phyloP scores from a whole-genome alignment of 768 basidiomycete genomes.

The Pisolithus marmoratus region DNA sequence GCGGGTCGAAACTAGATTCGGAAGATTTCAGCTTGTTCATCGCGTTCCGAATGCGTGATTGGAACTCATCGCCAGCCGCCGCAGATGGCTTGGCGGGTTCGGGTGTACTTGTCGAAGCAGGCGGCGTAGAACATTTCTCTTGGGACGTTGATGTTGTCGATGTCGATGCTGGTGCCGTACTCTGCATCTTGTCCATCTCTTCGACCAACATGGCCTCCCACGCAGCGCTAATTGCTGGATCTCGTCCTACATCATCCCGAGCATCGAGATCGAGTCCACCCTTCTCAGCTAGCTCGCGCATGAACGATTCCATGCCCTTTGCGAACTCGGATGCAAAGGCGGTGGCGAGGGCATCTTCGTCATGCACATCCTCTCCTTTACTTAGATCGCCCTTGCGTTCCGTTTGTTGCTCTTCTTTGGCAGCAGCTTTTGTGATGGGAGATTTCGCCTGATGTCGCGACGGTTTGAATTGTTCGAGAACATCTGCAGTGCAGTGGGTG shows the following conservation, averaged over 20 bases:
- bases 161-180: slow-evolving; percentile 16
- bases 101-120: too few relatives aligned
- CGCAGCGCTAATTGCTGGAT: slow-evolving; percentile 45
- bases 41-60: slow-evolving; percentile 33
- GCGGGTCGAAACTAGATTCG: slow-evolving; percentile 33
- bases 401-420: neutral
- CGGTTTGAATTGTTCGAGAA: too few relatives aligned
- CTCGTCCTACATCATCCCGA: slow-evolving; percentile 18
- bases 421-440: too few relatives aligned
- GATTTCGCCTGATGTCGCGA: too few relatives aligned
- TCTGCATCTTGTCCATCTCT: slow-evolving; percentile 40
- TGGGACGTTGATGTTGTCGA: neutral
- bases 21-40: slow-evolving; percentile 71
- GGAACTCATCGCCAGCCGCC: too few relatives aligned
- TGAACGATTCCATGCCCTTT: slow-evolving; percentile 39
- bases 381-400: neutral
- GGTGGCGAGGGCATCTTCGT: slow-evolving; percentile 9
- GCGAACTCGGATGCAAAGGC: slow-evolving; percentile 36
- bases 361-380: neutral
- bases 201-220: slow-evolving; percentile 73
- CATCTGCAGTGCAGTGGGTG: too few relatives aligned
- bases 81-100: too few relatives aligned
- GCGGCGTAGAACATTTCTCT: too few relatives aligned
- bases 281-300: slow-evolving; percentile 16
- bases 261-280: slow-evolving; percentile 1